Conservation (phyloP, 495 filamentous ascomycete species). For the Daldinia decipiens region DNA sequence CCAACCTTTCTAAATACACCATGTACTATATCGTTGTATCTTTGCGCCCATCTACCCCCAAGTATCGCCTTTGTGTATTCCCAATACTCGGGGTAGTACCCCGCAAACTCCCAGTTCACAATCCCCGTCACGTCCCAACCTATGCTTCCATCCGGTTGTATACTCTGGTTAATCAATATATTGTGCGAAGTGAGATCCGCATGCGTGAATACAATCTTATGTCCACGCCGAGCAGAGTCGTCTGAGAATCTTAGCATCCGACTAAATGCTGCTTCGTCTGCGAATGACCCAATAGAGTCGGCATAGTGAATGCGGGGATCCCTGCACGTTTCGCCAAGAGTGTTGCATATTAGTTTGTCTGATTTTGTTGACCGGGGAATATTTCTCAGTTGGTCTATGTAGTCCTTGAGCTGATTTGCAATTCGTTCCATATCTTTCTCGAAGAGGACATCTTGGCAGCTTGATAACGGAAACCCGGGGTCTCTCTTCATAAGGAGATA, state of each 20-base stretch:
- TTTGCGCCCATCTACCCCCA: background rate
- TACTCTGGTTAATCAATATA: background rate
- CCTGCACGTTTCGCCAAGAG: slow-evolving; percentile 2
- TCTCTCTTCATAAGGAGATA: background rate
- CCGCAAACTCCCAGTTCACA: background rate
- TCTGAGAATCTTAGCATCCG: background rate
- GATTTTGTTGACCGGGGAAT: background rate
- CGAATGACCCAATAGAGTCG: background rate
- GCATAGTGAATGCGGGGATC: background rate
- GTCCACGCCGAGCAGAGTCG: background rate
- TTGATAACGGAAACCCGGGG: background rate
- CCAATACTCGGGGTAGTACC: background rate
- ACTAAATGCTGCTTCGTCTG: background rate
- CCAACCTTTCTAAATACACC: background rate
- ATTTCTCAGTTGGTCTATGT: background rate
- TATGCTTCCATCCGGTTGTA: background rate
- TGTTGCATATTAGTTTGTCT: background rate
- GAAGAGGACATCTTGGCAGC: background rate
- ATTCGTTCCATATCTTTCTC: background rate
- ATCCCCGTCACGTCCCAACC: background rate
- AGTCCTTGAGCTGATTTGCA: background rate
- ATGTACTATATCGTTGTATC: background rate
- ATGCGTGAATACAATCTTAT: background rate
- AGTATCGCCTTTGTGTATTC: background rate
- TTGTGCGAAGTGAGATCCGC: background rate